phyloP scores from a whole-genome alignment of 805 yeast genomes.

The Sugiyamaella mastotermitis region DNA sequence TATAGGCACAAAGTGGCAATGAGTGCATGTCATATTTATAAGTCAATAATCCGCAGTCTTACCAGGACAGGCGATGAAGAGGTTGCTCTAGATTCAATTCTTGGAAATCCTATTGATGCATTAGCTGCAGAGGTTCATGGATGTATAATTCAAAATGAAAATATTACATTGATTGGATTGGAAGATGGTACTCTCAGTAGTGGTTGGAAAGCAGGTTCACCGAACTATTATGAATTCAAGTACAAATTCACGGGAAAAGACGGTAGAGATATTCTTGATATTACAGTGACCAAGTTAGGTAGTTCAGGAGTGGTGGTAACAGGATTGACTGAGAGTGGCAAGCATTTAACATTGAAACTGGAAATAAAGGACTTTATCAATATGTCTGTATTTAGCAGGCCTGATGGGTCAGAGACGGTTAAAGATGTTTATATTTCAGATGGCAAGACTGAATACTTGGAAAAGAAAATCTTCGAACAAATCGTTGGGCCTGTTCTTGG shows the following conservation, averaged over 20 bases:
- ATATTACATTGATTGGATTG: background rate
- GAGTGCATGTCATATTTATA: conserved; percentile 19
- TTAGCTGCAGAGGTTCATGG: conserved; percentile 18
- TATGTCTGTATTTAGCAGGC: conserved; percentile 16
- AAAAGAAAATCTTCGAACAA: conserved; percentile 5
- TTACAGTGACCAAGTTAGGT: conserved; percentile 15
- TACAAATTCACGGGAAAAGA: conserved; percentile 4
- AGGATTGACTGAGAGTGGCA: conserved; percentile 10
- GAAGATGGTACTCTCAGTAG: background rate
- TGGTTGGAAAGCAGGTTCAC: conserved; percentile 16
- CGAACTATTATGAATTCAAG: conserved; percentile 15
- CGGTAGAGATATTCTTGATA: conserved; percentile 5
- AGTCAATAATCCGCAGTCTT: conserved; percentile 12
- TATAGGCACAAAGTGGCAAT: too few relatives aligned
- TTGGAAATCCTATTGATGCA: conserved; percentile 17
- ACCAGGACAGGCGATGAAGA: conserved; percentile 13
- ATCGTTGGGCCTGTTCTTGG: conserved; percentile 1
- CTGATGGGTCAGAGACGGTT: conserved; percentile 18
- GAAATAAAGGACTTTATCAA: conserved; percentile 11
- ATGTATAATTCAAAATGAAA: conserved; percentile 2
- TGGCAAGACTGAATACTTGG: conserved; percentile 9
- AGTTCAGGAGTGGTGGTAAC: conserved; percentile 8
- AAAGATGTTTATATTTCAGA: conserved; percentile 15
- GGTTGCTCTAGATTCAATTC: conserved; percentile 6
- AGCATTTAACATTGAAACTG: conserved; percentile 9